Conservation (phyloP, 2,329 filamentous ascomycete species). For the Grosmannia penicillata region DNA sequence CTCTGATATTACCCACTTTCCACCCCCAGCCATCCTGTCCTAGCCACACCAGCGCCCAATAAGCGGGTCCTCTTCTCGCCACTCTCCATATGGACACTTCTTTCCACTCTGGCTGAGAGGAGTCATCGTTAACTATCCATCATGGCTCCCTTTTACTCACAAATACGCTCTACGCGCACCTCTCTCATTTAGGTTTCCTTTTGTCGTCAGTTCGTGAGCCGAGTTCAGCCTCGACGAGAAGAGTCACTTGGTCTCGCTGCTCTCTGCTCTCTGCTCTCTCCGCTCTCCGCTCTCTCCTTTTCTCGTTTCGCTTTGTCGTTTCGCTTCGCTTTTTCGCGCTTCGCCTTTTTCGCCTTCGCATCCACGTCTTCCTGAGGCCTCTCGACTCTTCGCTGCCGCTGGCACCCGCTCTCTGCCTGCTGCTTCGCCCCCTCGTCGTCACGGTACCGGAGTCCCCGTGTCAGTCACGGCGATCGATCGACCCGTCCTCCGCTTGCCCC, state of each 20-base stretch:
- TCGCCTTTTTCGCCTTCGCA: background rate
- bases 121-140: slow-evolving; percentile 11
- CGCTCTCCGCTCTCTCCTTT: background rate
- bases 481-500: background rate
- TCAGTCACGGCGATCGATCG: background rate
- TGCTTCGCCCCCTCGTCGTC: too few species aligned
- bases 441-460: background rate
- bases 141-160: slow-evolving; percentile 10
- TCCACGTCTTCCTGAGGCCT: too few species aligned
- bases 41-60: slow-evolving; percentile 8
- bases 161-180: slow-evolving; percentile 8
- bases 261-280: too few species aligned
- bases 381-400: too few species aligned
- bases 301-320: slow-evolving; percentile 1
- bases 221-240: background rate
- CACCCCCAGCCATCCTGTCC: slow-evolving; percentile 1
- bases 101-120: slow-evolving; percentile 4
- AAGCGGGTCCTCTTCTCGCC: slow-evolving; percentile 8
- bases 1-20: slow-evolving; percentile 7
- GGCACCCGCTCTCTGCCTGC: too few species aligned
- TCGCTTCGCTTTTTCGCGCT: slow-evolving; percentile 1
- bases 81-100: slow-evolving; percentile 4
- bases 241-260: too few species aligned
- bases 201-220: background rate
- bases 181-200: slow-evolving; percentile 5